These are phyloP conservation scores for Leccinum sublutescens DNA, from an alignment of 768 basidiomycete species.

Conservation along the genomic window DNA sequence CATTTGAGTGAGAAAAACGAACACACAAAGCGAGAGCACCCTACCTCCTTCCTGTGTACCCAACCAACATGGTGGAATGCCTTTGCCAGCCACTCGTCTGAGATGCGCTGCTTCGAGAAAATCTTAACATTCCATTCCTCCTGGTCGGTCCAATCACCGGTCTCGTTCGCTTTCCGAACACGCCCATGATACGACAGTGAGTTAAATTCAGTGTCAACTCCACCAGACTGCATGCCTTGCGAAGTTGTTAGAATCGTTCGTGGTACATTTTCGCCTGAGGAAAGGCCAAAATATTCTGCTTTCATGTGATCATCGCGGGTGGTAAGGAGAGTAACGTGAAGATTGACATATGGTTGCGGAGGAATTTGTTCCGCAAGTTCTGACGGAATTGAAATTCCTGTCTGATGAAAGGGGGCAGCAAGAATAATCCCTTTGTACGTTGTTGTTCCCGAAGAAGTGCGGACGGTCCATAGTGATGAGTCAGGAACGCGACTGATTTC, in stretches of 20 bases:
- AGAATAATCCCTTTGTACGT: conserved; percentile 77
- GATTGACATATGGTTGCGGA: conserved; percentile 71
- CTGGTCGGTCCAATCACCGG: conserved; percentile 20
- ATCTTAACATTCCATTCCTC: conserved; percentile 81
- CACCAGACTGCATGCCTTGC: conserved; percentile 53
- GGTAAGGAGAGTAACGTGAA: conserved; percentile 88
- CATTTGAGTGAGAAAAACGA: conserved; percentile 6
- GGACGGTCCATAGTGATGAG: conserved; percentile 52
- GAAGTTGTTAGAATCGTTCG: conserved; percentile 71
- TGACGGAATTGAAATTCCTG: conserved; percentile 52
- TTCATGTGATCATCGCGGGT: conserved; percentile 65
- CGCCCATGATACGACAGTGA: conserved; percentile 79
- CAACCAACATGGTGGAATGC: conserved; percentile 77
- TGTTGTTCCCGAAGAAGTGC: conserved; percentile 43
- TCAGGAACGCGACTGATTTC: conserved; percentile 47
- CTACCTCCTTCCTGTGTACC: conserved; percentile 77
- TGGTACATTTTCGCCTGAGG: conserved; percentile 46
- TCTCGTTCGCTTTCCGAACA: conserved; percentile 33
- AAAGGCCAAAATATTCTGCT: conserved; percentile 67
- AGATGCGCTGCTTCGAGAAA: conserved; percentile 65
- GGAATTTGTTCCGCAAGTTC: conserved; percentile 55
- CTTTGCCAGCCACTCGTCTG: conserved; percentile 65
- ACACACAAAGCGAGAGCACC: conserved; percentile 3
- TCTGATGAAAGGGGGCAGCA: conserved; percentile 80
- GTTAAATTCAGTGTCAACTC: conserved; percentile 75